These are phyloP conservation scores for Cicer bijugum DNA, from an alignment of 306 rosid genomes.

Conservation along the genomic window DNA sequence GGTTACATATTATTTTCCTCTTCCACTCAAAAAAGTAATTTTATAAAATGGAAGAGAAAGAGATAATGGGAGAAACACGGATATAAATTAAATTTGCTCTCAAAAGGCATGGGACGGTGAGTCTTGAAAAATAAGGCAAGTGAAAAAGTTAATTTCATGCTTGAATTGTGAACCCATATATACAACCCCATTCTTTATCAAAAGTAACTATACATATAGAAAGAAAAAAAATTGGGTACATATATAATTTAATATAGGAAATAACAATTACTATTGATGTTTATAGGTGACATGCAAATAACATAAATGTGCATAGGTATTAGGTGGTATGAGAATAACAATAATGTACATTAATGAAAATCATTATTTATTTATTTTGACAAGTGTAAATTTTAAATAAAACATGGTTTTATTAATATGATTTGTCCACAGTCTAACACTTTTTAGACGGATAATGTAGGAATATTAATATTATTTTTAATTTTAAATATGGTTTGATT, in stretches of 20 bases:
- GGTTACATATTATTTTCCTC: no score
- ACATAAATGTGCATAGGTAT: not conserved
- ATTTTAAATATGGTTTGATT: no score
- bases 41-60: not conserved
- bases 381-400: no score
- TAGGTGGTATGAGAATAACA: not conserved
- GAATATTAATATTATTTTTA: no score
- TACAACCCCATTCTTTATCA: no score
- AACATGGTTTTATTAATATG: no score
- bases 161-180: constrained; percentile 5
- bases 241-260: not conserved
- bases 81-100: not conserved
- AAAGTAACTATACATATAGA: not conserved
- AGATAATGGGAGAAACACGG: not conserved
- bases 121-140: not conserved
- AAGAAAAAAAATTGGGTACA: no score
- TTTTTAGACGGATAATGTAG: no score
- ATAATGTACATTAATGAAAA: no score
- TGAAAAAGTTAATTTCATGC: not conserved
- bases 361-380: no score
- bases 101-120: not conserved
- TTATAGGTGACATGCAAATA: not conserved
- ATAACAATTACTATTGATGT: not conserved
- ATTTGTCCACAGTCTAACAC: no score
- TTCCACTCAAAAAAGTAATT: not conserved